Base-by-base conservation (phyloP, 768 basidiomycete species). In the Panellus pusillus region DNA sequence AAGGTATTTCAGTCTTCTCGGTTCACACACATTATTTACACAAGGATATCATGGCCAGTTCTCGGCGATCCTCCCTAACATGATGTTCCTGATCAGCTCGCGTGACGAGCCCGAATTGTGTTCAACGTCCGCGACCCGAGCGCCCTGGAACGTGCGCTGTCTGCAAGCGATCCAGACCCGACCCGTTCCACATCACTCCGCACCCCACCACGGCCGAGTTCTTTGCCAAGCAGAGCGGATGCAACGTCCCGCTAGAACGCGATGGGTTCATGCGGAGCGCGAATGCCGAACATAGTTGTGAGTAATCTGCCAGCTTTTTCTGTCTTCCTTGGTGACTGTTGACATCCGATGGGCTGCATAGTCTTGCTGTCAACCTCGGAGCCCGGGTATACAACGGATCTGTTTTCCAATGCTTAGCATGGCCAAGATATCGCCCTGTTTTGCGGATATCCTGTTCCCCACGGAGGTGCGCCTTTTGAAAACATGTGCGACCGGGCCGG, bases 371-470 rank as follows among this genome's bases (percentile, higher is more conserved):
- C 41, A 19, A 50, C 43, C 8, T 46, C 53, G 14, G 47, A 39
- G 19, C 31, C 48, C 11, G 44, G 47, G 8, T 55, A 51, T 17
- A 60, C 49, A 2, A 51, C 49, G 7, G 58, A 60, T 15, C 29
- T 55, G 7, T 60, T 52, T 40, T n/a, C 58, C 58, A 6, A 14
- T 60, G 1, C 11, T 55, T 13, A 47, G 50, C 39, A 48, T 57
- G 50, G 41, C 55, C 17, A 57, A 52, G 27, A 48, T 52, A 17
- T 31, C 31, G 2, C 54, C 58, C 2, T 60, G 58, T 29, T 60
- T 60, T 18, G 38, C 54, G 0, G 58, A 60, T 20, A 60, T 60
- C n/a, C 32, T 60, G 6, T 38, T 60, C 9, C 58, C 54, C 0
- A 52, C 38, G 39, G 53, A 54, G 44, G 52, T 50, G 2, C 4